Base-by-base conservation (phyloP, 2,329 filamentous ascomycete species). In the Pyrenophora teres region DNA sequence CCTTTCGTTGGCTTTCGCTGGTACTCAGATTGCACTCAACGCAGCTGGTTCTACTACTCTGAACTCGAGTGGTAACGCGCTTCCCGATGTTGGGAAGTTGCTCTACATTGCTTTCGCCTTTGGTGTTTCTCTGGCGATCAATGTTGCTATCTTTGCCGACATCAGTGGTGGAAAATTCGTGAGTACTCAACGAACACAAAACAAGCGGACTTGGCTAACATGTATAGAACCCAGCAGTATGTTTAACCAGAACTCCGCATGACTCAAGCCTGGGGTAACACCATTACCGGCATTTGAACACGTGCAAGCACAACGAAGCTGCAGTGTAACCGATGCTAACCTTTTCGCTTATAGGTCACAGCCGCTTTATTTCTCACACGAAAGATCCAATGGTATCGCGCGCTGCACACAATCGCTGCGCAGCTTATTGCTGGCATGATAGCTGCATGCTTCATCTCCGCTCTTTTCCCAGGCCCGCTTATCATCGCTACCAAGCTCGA, bases 1-100 rank as follows among this genome's bases (percentile, higher is more conserved):
- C 60, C 66, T 80, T 18, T 68, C 64, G 27, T 56, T 72, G 31
- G 66, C 69, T 3, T 71, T 71, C 43, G 52, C 65, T 16, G 66
- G 64, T 19, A 68, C 68, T 10, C 80, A 84, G 65, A 73, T 83
- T 18, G 74, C 78, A 55, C 81, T 81, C 45, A 77, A 80, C 6
- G 60, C 63, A 30, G 53, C 63, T 4, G 47, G 47, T n/a, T 50
- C 43, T 18, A 37, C 52, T 75, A 72, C 58, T 77, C 49, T 62
- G 21, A 57, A 46, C 3, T 46, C 53, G 7, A 51, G 49, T 35
- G 40, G 52, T 1, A 46, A 56, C 9, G 46, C 53, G 8, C 40
- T 41, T 13, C 59, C 54, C 18, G 58, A 63, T 37, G 57, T 59
- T 16, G 55, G 45, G 9, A 57, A 74, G 73, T 60, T 77, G 7